phyloP scores from a whole-genome alignment of 768 basidiomycete species.

The Hydnomerulius pinastri region DNA sequence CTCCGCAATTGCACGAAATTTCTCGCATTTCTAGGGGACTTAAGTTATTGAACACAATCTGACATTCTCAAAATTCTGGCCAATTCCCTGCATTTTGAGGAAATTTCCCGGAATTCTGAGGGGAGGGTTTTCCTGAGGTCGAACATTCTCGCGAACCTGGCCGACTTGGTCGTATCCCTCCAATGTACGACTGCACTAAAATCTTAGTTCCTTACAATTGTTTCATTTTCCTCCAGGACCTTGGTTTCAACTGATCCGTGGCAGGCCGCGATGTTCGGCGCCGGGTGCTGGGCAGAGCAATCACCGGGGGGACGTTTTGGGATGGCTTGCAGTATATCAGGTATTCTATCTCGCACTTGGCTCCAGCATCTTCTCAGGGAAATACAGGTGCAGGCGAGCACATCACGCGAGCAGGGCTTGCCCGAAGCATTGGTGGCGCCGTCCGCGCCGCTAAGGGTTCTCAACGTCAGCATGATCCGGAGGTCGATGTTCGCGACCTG shows the following conservation, averaged over 20 bases:
- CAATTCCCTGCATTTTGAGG: too few species aligned
- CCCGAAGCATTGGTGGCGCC: constrained; percentile 53
- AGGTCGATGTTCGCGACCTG: constrained; percentile 57
- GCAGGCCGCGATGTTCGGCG: constrained; percentile 71
- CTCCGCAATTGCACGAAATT: too few species aligned
- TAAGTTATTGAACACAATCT: too few species aligned
- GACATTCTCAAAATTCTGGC: too few species aligned
- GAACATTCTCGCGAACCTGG: constrained; percentile 50
- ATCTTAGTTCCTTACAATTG: neutral
- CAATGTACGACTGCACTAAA: constrained; percentile 53
- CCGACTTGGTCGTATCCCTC: constrained; percentile 65
- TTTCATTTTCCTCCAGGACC: constrained; percentile 39
- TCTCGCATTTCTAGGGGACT: too few species aligned
- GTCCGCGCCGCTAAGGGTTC: constrained; percentile 25
- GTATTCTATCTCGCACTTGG: constrained; percentile 6
- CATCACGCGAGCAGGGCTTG: constrained; percentile 59
- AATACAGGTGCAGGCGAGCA: constrained; percentile 70
- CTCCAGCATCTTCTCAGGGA: neutral
- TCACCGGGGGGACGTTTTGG: constrained; percentile 26
- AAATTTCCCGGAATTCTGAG: too few species aligned
- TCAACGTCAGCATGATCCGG: constrained; percentile 18
- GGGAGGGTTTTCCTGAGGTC: too few species aligned
- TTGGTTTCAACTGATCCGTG: constrained; percentile 46
- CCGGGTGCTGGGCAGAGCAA: constrained; percentile 73
- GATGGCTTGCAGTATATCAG: constrained; percentile 74